phyloP scores from a whole-genome alignment of 176 grass and related monocot genomes.

The Tillandsia leiboldiana region DNA sequence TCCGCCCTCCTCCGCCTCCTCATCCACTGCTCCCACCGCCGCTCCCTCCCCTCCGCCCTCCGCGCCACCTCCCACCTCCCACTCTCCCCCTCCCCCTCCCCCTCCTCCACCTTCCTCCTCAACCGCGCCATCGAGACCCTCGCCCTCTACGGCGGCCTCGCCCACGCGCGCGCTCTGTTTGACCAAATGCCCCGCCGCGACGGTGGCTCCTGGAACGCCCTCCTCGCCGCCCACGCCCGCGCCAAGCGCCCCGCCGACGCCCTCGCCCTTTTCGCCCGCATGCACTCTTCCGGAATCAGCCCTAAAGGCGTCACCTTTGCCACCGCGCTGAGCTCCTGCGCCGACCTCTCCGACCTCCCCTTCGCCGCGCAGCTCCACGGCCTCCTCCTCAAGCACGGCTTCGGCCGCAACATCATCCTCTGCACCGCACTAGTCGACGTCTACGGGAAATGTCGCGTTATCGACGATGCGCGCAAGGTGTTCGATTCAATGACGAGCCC shows the following conservation, averaged over 20 bases:
- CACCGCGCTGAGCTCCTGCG: slow-evolving; percentile 55
- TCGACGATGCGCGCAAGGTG: slow-evolving; percentile 45
- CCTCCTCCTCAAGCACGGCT: slow-evolving; percentile 49
- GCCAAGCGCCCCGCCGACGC: slow-evolving; percentile 7
- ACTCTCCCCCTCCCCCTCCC: neutral
- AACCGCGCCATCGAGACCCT: slow-evolving; percentile 66
- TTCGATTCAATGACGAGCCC: slow-evolving; percentile 55
- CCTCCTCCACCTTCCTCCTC: slow-evolving; percentile 39
- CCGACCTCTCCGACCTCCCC: slow-evolving; percentile 32
- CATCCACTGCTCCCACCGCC: slow-evolving; percentile 26
- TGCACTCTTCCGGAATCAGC: slow-evolving; percentile 33
- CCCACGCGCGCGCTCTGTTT: slow-evolving; percentile 63
- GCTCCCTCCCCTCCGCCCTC: slow-evolving; percentile 40
- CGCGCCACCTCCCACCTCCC: slow-evolving; percentile 18
- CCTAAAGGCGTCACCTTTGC: slow-evolving; percentile 69
- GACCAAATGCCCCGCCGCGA: slow-evolving; percentile 72
- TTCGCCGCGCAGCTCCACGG: slow-evolving; percentile 54
- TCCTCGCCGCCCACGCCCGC: slow-evolving; percentile 48
- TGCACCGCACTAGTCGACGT: slow-evolving; percentile 63
- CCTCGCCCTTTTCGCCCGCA: slow-evolving; percentile 37
- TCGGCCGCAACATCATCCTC: slow-evolving; percentile 55
- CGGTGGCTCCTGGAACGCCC: slow-evolving; percentile 86
- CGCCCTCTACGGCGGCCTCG: slow-evolving; percentile 36
- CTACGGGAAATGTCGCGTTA: slow-evolving; percentile 49
- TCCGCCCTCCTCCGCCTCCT: neutral